phyloP scores from a whole-genome alignment of 257 asterid genomes.

The Salvia hispanica region DNA sequence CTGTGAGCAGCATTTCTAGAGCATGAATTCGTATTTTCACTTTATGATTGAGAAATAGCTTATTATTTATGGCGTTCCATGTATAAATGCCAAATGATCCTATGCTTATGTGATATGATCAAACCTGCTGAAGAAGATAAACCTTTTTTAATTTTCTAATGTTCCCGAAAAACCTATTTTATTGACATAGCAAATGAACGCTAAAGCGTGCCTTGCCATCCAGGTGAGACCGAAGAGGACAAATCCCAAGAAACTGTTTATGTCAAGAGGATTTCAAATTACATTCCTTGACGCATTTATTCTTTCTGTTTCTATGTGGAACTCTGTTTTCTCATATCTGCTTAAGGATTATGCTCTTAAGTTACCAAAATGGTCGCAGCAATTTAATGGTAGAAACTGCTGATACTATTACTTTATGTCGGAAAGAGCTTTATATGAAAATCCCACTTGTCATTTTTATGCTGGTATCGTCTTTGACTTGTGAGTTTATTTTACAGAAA shows the following conservation, averaged over 20 bases:
- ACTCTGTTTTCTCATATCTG: constrained; percentile 8
- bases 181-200: constrained; percentile 2
- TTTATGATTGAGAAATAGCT: background rate
- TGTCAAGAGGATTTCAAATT: background rate
- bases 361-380: constrained; percentile 6
- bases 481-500: too few relatives aligned
- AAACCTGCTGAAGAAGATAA: constrained; percentile 10
- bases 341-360: constrained; percentile 5
- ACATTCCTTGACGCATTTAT: constrained; percentile 17
- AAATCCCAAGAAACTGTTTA: constrained; percentile 24
- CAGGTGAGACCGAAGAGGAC: constrained; percentile 15
- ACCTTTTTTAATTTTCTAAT: background rate
- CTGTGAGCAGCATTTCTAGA: constrained; percentile 10
- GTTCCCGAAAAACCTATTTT: background rate
- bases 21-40: constrained; percentile 10
- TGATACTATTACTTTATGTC: too few relatives aligned
- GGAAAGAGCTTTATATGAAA: too few relatives aligned
- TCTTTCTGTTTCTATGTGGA: constrained; percentile 2
- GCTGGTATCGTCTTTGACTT: too few relatives aligned
- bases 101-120: constrained; percentile 4
- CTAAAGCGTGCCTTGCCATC: constrained; percentile 3
- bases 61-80: background rate
- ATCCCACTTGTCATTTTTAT: too few relatives aligned
- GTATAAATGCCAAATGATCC: background rate
- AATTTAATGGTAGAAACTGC: background rate